Percentiles rank a stretch among this genome's conserved stretches.
These are phyloP conservation scores for Aspergillus proliferans DNA, from an alignment of 2,329 filamentous ascomycete species.

Conservation along the genomic window DNA sequence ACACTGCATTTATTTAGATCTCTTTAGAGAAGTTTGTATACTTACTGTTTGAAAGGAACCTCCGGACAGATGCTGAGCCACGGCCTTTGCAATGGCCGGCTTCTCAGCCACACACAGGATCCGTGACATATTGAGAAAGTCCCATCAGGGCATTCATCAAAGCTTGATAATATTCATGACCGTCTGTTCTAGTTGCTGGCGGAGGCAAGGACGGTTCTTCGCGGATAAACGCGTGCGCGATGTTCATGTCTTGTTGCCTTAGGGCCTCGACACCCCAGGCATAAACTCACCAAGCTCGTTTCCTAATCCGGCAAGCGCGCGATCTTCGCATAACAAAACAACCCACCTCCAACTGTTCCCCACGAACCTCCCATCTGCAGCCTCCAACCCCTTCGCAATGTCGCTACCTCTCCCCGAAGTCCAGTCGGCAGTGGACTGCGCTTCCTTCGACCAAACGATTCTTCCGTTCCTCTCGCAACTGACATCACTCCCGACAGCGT, in stretches of 20 bases:
- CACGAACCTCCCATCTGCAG: background rate
- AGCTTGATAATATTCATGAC: background rate
- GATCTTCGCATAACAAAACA: background rate
- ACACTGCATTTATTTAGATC: background rate
- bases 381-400: slow-evolving; percentile 40
- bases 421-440: slow-evolving; percentile 64
- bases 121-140: slow-evolving; percentile 24
- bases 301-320: slow-evolving; percentile 4
- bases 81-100: slow-evolving; percentile 91
- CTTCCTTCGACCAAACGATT: slow-evolving; percentile 68
- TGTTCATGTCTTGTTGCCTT: slow-evolving; percentile 1
- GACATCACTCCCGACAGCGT: slow-evolving; percentile 60
- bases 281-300: background rate
- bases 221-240: background rate
- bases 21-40: slow-evolving; percentile 8
- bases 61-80: slow-evolving; percentile 81
- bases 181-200: background rate
- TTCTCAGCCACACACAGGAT: slow-evolving; percentile 79
- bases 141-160: background rate
- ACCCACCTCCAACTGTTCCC: background rate
- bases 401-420: slow-evolving; percentile 61
- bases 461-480: slow-evolving; percentile 67
- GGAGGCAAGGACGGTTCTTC: background rate
- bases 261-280: background rate
- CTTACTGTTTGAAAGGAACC: slow-evolving; percentile 64